A percentile compares a stretch with the other conserved stretches of the same genome.
phyloP scores from a whole-genome alignment of 2,329 filamentous ascomycete genomes.

The Ceratocystis cacaofunesta region DNA sequence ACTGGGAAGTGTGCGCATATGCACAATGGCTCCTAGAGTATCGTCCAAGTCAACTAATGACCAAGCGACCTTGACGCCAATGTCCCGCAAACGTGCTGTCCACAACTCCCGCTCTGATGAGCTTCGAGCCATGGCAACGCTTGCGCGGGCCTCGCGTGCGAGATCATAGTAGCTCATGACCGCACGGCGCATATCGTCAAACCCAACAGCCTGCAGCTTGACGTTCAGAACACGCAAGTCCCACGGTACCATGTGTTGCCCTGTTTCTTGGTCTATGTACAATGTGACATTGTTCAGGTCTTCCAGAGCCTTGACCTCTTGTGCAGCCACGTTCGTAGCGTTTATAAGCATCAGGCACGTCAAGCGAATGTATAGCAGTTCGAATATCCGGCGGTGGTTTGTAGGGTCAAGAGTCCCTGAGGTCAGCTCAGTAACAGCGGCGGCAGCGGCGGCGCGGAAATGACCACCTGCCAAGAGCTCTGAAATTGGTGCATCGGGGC shows the following conservation, averaged over 20 bases:
- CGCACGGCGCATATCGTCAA: slow-evolving; percentile 66
- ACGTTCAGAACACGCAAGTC: slow-evolving; percentile 69
- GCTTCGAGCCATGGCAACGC: slow-evolving; percentile 33
- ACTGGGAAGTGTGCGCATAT: slow-evolving; percentile 46
- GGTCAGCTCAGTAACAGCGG: slow-evolving; percentile 47
- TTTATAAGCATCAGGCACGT: slow-evolving; percentile 70
- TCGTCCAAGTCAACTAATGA: slow-evolving; percentile 79
- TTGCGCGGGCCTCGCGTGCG: slow-evolving; percentile 56
- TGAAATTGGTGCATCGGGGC: slow-evolving; percentile 47
- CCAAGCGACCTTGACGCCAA: slow-evolving; percentile 53
- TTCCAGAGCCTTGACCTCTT: slow-evolving; percentile 49
- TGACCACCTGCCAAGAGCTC: slow-evolving; percentile 57
- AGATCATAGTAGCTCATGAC: slow-evolving; percentile 88
- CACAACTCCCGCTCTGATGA: slow-evolving; percentile 49
- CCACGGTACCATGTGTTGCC: slow-evolving; percentile 67
- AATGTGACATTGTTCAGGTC: slow-evolving; percentile 41
- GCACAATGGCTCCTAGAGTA: slow-evolving; percentile 59
- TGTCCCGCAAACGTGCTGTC: slow-evolving; percentile 55
- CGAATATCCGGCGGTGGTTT: slow-evolving; percentile 54
- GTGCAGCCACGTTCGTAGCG: slow-evolving; percentile 51
- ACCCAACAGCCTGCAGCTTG: slow-evolving; percentile 70
- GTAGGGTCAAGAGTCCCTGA: slow-evolving; percentile 35
- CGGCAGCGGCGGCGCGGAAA: slow-evolving; percentile 64
- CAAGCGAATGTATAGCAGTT: slow-evolving; percentile 65
- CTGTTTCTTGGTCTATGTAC: slow-evolving; percentile 41